Evolutionary conservation across 2,329 filamentous ascomycete genomes (phyloP).

Genomic region (Verticillium isaacii): DNA sequence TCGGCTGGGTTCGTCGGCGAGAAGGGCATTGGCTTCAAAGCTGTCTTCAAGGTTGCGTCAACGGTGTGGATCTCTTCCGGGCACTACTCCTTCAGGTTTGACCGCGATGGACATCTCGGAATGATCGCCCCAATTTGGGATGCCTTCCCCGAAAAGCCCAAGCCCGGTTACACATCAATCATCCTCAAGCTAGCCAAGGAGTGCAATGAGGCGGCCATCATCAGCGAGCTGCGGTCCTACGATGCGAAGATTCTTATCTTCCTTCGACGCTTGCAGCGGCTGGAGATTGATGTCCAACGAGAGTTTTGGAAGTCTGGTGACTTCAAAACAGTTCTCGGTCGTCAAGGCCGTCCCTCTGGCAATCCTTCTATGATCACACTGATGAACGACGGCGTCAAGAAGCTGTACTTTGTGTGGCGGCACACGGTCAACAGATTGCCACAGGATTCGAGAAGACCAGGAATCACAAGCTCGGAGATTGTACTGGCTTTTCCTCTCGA

Average conservation of each 20-base stretch:
- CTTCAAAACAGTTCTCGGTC: not conserved
- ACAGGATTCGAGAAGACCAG: constrained; percentile 3
- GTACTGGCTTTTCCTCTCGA: constrained; percentile 15
- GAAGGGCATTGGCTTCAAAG: constrained; percentile 30
- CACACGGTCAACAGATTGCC: constrained; percentile 9
- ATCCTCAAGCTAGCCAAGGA: constrained; percentile 8
- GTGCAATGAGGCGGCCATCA: constrained; percentile 9
- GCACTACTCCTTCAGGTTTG: constrained; percentile 25
- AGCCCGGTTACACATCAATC: constrained; percentile 15
- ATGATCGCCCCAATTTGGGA: constrained; percentile 27
- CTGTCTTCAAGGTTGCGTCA: constrained; percentile 24
- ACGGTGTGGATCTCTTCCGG: constrained; percentile 23
- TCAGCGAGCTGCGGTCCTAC: constrained; percentile 15
- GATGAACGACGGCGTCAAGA: constrained; percentile 4
- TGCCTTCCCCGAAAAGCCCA: constrained; percentile 16
- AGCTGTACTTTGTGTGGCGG: constrained; percentile 7
- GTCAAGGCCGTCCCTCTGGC: not conserved
- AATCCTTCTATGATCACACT: constrained; percentile 2
- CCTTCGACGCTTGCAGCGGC: constrained; percentile 19
- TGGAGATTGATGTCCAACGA: constrained; percentile 12
- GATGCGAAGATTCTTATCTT: constrained; percentile 23
- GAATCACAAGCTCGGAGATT: constrained; percentile 10
- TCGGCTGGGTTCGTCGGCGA: constrained; percentile 24
- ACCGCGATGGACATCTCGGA: constrained; percentile 21
- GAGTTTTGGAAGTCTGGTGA: not conserved